Percentiles rank a stretch among this genome's conserved stretches.
These are phyloP conservation scores for Penicillium sp. DNA, from an alignment of 2,329 filamentous ascomycete genomes.

Conservation along the genomic window DNA sequence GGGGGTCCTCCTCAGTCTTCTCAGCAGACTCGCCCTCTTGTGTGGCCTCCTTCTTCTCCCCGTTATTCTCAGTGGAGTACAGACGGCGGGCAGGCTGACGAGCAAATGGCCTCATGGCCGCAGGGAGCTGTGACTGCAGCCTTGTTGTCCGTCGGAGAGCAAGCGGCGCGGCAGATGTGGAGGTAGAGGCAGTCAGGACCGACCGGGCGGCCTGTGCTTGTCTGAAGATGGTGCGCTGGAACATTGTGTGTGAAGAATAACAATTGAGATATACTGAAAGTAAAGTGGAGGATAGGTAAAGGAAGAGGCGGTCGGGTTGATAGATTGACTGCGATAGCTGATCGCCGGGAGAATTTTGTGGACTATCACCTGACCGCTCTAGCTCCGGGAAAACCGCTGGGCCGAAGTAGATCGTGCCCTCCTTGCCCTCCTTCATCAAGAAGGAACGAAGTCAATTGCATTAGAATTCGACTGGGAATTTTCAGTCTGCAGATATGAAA, in stretches of 20 bases:
- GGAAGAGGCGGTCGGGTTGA: slow-evolving; percentile 4
- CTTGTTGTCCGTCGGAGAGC: slow-evolving; percentile 39
- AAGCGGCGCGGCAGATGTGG: slow-evolving; percentile 36
- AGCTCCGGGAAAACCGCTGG: slow-evolving; percentile 18
- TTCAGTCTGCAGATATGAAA: not conserved
- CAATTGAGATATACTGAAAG: slow-evolving; percentile 7
- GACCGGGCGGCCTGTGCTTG: slow-evolving; percentile 44
- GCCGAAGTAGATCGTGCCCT: slow-evolving; percentile 8
- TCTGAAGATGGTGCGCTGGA: slow-evolving; percentile 47
- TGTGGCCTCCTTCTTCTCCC: slow-evolving; percentile 37
- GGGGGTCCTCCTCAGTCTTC: slow-evolving; percentile 49
- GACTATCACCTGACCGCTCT: slow-evolving; percentile 23
- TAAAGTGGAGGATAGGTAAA: slow-evolving; percentile 1
- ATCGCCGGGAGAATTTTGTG: slow-evolving; percentile 23
- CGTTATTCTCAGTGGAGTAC: slow-evolving; percentile 48
- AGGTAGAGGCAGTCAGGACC: slow-evolving; percentile 30
- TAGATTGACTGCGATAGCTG: slow-evolving; percentile 10
- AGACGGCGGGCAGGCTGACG: slow-evolving; percentile 39
- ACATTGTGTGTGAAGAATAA: slow-evolving; percentile 36
- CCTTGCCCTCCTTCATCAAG: not conserved
- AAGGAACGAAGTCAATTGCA: not conserved
- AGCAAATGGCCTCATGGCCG: slow-evolving; percentile 35
- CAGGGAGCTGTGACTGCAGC: slow-evolving; percentile 34
- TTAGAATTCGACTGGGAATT: not conserved
- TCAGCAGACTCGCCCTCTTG: slow-evolving; percentile 46